Evolutionary conservation across 106 monocot genomes (phyloP).

Genomic region (Acorus calamus): DNA sequence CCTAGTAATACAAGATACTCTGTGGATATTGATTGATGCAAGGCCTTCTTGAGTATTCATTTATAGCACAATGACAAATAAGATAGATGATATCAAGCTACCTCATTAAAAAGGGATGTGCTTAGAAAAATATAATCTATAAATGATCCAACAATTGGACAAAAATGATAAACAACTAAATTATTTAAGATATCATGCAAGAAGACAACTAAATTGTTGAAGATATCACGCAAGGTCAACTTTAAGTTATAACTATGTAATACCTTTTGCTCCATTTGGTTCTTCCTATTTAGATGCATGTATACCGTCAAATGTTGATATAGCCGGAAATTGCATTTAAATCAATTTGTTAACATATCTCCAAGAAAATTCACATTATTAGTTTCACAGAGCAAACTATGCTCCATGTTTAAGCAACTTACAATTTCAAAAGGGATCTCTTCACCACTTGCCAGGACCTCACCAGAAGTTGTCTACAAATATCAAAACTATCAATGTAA

Average conservation of each 20-base stretch:
- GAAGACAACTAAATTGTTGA: too few relatives aligned
- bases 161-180: too few relatives aligned
- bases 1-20: too few relatives aligned
- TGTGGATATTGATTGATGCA: too few relatives aligned
- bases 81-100: not conserved
- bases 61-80: too few relatives aligned
- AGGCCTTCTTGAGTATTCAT: too few relatives aligned
- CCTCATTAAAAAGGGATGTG: not conserved
- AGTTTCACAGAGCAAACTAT: not conserved
- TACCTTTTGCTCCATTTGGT: constrained; percentile 95
- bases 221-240: too few relatives aligned
- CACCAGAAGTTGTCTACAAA: too few relatives aligned
- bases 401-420: constrained; percentile 15
- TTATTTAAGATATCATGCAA: too few relatives aligned
- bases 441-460: constrained; percentile 89
- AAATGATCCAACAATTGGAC: not conserved
- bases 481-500: too few relatives aligned
- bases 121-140: not conserved
- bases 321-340: constrained; percentile 34
- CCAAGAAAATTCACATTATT: not conserved
- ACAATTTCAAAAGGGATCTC: constrained; percentile 86
- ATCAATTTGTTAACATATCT: not conserved
- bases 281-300: constrained; percentile 80
- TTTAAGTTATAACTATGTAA: too few relatives aligned
- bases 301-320: constrained; percentile 81